Evolutionary conservation across 2,329 filamentous ascomycete genomes (phyloP).

Genomic region (Teratosphaeria epicoccoides): DNA sequence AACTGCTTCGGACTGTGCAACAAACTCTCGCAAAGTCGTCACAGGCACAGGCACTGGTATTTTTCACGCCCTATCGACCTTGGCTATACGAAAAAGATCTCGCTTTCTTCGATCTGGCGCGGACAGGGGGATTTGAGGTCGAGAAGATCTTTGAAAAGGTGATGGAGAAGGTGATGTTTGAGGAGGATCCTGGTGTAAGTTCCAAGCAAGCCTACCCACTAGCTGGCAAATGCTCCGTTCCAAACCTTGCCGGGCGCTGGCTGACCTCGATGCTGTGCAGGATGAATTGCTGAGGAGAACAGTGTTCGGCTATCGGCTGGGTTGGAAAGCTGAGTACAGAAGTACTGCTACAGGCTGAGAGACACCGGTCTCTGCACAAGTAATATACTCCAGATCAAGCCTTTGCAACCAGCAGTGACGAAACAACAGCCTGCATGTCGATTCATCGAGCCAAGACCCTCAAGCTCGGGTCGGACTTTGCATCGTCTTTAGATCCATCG

Average conservation of each 20-base stretch:
- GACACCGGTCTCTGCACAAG: neutral
- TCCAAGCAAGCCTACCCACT: neutral
- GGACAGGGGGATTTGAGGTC: constrained; percentile 60
- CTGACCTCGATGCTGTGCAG: constrained; percentile 22
- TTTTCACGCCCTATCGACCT: constrained; percentile 89
- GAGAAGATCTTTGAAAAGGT: constrained; percentile 70
- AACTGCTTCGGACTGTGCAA: constrained; percentile 62
- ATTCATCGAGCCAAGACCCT: too few species aligned
- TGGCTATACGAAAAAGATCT: constrained; percentile 81
- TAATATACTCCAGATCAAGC: neutral
- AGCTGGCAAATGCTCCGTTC: neutral
- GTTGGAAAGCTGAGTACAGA: constrained; percentile 40
- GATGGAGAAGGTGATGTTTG: constrained; percentile 81
- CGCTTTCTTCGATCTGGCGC: constrained; percentile 71
- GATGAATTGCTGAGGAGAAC: constrained; percentile 72
- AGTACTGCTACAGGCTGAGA: neutral
- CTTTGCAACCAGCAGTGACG: too few species aligned
- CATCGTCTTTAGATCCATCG: too few species aligned
- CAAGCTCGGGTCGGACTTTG: too few species aligned
- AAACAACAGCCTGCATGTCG: too few species aligned
- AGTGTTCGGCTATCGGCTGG: constrained; percentile 66
- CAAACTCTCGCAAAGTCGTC: constrained; percentile 49
- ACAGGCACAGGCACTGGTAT: constrained; percentile 62
- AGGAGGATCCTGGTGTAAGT: constrained; percentile 67
- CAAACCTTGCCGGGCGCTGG: neutral